Base-by-base conservation (phyloP, 305 asterid species). In the Ruellia speciosa region DNA sequence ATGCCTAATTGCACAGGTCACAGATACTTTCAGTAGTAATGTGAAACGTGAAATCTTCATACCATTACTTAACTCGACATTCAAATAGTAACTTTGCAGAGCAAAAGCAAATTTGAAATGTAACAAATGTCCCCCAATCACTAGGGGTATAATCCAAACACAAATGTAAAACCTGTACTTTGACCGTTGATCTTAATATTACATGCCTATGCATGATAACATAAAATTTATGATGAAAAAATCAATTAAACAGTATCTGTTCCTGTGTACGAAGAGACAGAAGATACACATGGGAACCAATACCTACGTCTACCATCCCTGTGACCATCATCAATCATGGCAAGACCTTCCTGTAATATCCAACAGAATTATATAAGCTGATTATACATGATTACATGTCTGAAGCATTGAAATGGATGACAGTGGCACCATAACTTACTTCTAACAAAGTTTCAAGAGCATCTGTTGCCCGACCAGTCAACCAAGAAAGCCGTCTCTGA, bases 241-340 rank as follows among this genome's bases (percentile, higher is more conserved):
- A 70, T 65, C 9, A 47, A 60, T 80, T 62, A 83, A 31, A 66
- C 34, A 41, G 73, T 39, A 51, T 85, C 96, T 13, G 75, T 49
- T 54, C 81, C 77, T 3, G 75, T 56, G 73, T 71, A 83, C 41
- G 95, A 79, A 61, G 94, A 79, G 47, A 84, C 73, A 9, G 94
- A 79, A 24, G 99, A 88, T 58, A 82, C 77, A 58, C 96, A 92
- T 3, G 99, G 99, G 60, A 92, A 86, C 99, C 97, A 88, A 70
- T 92, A 92, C 39, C 94, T 79, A 5, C 90, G 82, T 59, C 70
- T 77, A 31, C 87, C 83, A 52, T 92, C 95, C 62, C 66, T 76
- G 71, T 84, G 90, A 34, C 99, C 99, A 70, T 92, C 94, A 74
- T 92, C 99, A 18, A 88, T 78, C 95, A 92, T 88, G 17, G 96